Evolutionary conservation across 2,329 filamentous ascomycete species (phyloP).

Genomic region (Alternaria sp.): DNA sequence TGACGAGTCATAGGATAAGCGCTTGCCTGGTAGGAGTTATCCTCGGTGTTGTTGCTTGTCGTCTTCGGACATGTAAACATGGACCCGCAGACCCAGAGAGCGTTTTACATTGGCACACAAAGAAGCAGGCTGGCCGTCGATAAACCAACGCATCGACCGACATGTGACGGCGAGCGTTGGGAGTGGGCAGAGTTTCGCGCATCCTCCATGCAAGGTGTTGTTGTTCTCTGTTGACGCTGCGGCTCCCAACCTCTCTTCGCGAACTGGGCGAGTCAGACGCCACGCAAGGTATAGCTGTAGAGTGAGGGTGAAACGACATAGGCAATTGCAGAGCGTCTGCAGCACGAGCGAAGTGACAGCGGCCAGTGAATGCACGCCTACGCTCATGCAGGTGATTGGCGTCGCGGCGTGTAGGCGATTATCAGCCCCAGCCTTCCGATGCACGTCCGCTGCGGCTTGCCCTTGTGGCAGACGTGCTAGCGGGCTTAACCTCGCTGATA

Average conservation of each 20-base stretch:
- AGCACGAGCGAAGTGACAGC: not conserved
- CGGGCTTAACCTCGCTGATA: slow-evolving; percentile 27
- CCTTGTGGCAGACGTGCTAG: slow-evolving; percentile 25
- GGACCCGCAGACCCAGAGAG: slow-evolving; percentile 17
- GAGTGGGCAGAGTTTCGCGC: slow-evolving; percentile 18
- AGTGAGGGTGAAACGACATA: not conserved
- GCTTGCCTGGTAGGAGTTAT: not conserved
- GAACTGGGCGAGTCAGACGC: slow-evolving; percentile 25
- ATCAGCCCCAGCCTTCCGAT: slow-evolving; percentile 34
- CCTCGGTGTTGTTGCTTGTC: not conserved
- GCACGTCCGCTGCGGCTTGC: slow-evolving; percentile 33
- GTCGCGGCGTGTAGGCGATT: slow-evolving; percentile 2
- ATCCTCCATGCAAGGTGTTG: slow-evolving; percentile 27
- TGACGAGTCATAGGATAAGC: not conserved
- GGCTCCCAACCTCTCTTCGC: slow-evolving; percentile 37
- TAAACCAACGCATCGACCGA: slow-evolving; percentile 25
- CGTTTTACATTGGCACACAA: slow-evolving; percentile 30
- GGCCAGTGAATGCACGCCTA: not conserved
- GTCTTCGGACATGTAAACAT: not conserved
- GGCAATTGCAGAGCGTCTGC: slow-evolving; percentile 1
- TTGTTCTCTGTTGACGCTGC: slow-evolving; percentile 35
- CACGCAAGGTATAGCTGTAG: not conserved
- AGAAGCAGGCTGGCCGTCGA: slow-evolving; percentile 28
- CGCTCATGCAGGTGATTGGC: slow-evolving; percentile 20
- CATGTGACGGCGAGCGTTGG: slow-evolving; percentile 8